Base-by-base conservation (phyloP, 495 filamentous ascomycete genomes). In the Penicillium salamii region DNA sequence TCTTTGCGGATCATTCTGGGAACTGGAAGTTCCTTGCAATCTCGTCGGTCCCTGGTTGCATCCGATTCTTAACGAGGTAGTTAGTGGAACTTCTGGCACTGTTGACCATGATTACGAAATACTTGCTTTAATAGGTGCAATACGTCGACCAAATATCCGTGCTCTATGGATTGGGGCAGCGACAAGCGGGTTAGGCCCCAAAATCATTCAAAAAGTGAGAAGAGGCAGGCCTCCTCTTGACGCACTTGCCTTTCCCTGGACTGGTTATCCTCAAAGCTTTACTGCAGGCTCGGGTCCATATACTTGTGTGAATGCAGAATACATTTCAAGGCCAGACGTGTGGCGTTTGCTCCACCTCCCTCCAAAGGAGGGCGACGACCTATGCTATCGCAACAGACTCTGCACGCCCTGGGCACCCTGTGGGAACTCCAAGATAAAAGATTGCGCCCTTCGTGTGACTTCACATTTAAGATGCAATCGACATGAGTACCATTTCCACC, bases 231-330 rank as follows among this genome's bases (percentile, higher is more conserved):
- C 49, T 33, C 50, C 51, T n/a, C 31, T 59, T 15, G 42, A 62
- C 24, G 42, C 45, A 15, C 17, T 37, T 18, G 54, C 44, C 21
- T 58, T 48, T 39, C 26, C 52, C 5, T 62, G 55, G 53, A 62
- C 49, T 19, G 47, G 49, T 17, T 49, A 18, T 50, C 42, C 48
- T 13, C 50, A 56, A 38, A 42, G 34, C 13, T 62, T 59, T 29
- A 62, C 59, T 46, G 55, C 45, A 20, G 59, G 55, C 15, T 32
- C 23, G 19, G 59, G 59, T 12, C 55, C 52, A 36, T 58, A 58
- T 46, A 18, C 28, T 11, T 33, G 4, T 33, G 29, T n/a, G n/a
- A 29, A 50, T 17, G 4, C 34, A 8, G 45, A 45, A 37, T 24
- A 34, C 14, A 53, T 60, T 9, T 31, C 5, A 37, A 43, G 52